Percentiles rank a stretch among this genome's conserved stretches.
phyloP scores from a whole-genome alignment of 75 land plant species.

The Pseudotsuga menziesii region DNA sequence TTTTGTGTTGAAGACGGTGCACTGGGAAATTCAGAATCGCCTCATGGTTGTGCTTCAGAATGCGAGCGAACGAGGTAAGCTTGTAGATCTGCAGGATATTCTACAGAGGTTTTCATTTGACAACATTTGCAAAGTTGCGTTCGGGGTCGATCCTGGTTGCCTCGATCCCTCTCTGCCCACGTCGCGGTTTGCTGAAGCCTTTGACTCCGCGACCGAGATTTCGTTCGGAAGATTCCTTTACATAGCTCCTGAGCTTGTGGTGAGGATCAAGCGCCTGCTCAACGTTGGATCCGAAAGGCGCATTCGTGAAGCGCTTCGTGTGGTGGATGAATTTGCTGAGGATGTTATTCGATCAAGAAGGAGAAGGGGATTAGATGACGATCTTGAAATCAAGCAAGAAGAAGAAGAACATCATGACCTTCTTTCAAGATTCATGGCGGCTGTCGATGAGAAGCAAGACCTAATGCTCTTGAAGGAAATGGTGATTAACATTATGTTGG shows the following conservation, averaged over 20 bases:
- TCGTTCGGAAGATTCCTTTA: slow-evolving; percentile 11
- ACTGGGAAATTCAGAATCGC: slow-evolving; percentile 15
- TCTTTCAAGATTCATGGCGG: slow-evolving; percentile 27
- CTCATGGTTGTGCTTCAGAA: slow-evolving; percentile 12
- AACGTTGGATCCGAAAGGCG: slow-evolving; percentile 18
- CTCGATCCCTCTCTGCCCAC: slow-evolving; percentile 14
- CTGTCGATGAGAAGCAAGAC: slow-evolving; percentile 6
- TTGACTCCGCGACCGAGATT: slow-evolving; percentile 16
- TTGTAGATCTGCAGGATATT: slow-evolving; percentile 28
- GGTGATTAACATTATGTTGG: slow-evolving; percentile 30
- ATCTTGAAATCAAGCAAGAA: slow-evolving; percentile 47
- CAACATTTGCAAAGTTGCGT: slow-evolving; percentile 18
- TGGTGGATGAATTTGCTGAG: slow-evolving; percentile 25
- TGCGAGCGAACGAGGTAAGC: slow-evolving; percentile 7
- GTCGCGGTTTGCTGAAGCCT: slow-evolving; percentile 17
- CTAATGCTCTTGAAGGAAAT: slow-evolving; percentile 23
- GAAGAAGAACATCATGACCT: slow-evolving; percentile 33
- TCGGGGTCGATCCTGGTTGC: slow-evolving; percentile 25
- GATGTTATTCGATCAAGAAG: slow-evolving; percentile 14
- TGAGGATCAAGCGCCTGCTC: slow-evolving; percentile 35
- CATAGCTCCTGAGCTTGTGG: slow-evolving; percentile 28
- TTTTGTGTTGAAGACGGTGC: slow-evolving; percentile 20
- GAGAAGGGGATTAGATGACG: slow-evolving; percentile 21
- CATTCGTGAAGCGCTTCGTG: slow-evolving; percentile 13
- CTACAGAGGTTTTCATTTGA: slow-evolving; percentile 26